Base-by-base conservation (phyloP, 78 protist species). In the slime mould (Dictyostelium discoideum) region DNA sequence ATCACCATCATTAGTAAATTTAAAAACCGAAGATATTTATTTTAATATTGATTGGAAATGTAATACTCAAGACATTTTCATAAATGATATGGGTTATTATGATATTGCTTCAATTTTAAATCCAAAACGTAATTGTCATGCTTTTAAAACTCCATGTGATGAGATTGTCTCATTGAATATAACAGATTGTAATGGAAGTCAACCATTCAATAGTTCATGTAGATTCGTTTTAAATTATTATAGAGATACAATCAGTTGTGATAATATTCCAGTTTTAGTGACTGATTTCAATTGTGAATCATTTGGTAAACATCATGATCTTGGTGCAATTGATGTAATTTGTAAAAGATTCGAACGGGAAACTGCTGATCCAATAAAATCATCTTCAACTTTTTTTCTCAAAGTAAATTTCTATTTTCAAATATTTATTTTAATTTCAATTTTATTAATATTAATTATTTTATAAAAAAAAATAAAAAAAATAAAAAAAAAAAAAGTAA, bases 41-140 rank as follows among this genome's bases (percentile, higher is more conserved):
- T 73, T 73, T 14, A 73, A 73, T 73, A 73, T 73, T 73, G 44
- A 32, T 73, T 73, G 79, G 79, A 73, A 73, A 32, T 73, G 79
- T 14, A 24, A 73, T 14, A 32, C 79, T 73, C 39, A 73, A 32
- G 79, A 73, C 14, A 73, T 73, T 5, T 73, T 73, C 16, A 32
- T 32, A 73, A 73, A 73, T 73, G 79, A 73, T 26, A 32, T 73
- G 44, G 79, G 79, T 32, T 73, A 73, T 32, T 73, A 73, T 73
- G 79, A 73, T 32, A 14, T 73, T 10, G 79, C 79, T 2, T 73
- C 79, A 3, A 16, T 26, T 26, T 67, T 67, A 67, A 73, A 73
- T 32, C n/a, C 79, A 32, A 73, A 29, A 73, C 29, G 16, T 13
- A 73, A 73, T 73, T 73, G 79, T 73, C 79, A 73, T 73, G 44